Conservation (phyloP, 2,329 filamentous ascomycete genomes). For the Phialophora verrucosa region DNA sequence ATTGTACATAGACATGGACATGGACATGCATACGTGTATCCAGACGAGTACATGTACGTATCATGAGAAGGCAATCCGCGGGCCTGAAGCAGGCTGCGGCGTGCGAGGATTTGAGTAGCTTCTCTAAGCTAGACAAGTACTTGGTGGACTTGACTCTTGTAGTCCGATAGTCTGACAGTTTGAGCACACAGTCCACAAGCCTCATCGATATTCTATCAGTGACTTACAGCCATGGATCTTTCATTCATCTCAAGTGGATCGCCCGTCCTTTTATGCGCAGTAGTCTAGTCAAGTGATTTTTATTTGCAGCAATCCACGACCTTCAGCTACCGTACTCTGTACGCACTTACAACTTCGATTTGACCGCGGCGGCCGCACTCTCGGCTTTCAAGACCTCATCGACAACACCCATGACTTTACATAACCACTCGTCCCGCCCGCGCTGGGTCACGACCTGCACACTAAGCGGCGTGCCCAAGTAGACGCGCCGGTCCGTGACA, state of each 20-base stretch:
- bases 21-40: too few species aligned
- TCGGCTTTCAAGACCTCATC: conserved; percentile 51
- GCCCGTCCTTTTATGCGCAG: background rate
- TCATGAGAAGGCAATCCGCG: background rate
- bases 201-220: background rate
- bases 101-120: background rate
- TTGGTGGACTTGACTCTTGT: background rate
- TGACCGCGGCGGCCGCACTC: background rate
- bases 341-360: conserved; percentile 21
- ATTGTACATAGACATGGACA: too few species aligned
- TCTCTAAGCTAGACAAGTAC: background rate
- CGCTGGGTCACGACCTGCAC: conserved; percentile 64
- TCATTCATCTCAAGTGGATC: background rate
- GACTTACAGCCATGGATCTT: background rate
- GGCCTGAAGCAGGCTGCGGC: background rate
- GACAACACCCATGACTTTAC: conserved; percentile 60
- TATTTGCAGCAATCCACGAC: background rate
- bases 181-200: background rate
- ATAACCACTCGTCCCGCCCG: conserved; percentile 60
- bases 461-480: conserved; percentile 60
- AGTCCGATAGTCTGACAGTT: background rate
- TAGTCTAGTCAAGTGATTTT: background rate
- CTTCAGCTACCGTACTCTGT: background rate
- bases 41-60: background rate
- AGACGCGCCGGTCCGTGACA: conserved; percentile 59